Evolutionary conservation across 306 rosid genomes (phyloP), one percentile per base, ranked within the genome.

Genomic region (Rosa lucieae): DNA sequence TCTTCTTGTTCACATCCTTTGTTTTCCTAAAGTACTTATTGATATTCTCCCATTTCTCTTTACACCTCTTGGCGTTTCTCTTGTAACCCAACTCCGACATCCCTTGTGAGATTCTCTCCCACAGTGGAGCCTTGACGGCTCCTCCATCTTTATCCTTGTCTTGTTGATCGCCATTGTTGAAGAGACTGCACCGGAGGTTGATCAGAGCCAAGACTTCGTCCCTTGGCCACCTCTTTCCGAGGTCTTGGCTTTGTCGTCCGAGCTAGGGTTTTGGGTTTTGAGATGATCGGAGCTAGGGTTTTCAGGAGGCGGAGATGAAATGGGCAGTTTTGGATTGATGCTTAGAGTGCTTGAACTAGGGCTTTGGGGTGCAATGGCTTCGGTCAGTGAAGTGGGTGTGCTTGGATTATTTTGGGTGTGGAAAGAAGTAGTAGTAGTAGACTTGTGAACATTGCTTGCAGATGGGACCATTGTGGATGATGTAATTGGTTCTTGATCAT

Each of bases 31-130:
- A 92, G 85, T 94, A 94, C 82, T 94, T 94, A 75, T 92, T 94
- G 55, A 94, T 92, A 83, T 94, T 94, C 82, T 94, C 98, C 98
- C 97, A 94, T 53, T 94, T 94, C 75, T 94, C 98, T 56, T 94
- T 94, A 78, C 98, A 94, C 70, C 97, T 89, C 87, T 94, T 94
- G 20, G 97, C 88, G 61, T 94, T 92, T 53, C 98, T 92, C 76
- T 84, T 86, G 79, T 89, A 94, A 12, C 98, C 98, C 85, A 89
- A 11, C 46, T 85, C 93, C 47, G 73, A 62, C 97, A 94, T 94
- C 56, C 96, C 97, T 88, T 86, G 87, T 2, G 98, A 94, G 58
- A 94, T 94, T 81, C 91, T 89, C 90, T 94, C 98, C 98, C 98
- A 94, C 14, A 94, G 70, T 2, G 98, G 97, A 62, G 80, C 87